Percentiles rank a stretch among this genome's conserved stretches.
These are phyloP conservation scores for Talaromyces ruber DNA, from an alignment of 495 filamentous ascomycete species.

Conservation along the genomic window DNA sequence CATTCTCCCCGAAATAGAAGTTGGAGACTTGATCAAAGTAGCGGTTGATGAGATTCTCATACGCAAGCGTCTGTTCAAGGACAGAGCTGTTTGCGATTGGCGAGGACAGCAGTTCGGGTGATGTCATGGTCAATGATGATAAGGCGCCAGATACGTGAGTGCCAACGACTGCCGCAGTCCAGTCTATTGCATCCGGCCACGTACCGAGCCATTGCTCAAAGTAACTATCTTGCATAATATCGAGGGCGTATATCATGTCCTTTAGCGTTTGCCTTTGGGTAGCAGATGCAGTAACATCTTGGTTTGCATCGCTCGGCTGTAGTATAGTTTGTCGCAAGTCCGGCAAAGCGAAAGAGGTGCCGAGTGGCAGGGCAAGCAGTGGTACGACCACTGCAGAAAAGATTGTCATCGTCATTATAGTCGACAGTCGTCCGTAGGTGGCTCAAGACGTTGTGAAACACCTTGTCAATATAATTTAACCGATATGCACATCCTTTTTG, in stretches of 20 bases:
- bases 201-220: conserved; percentile 71
- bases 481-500: neutral
- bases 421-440: neutral
- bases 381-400: neutral
- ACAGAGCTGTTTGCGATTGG: conserved; percentile 2
- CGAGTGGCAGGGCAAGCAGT: neutral
- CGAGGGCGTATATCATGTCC: conserved; percentile 50
- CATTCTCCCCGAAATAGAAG: conserved; percentile 84
- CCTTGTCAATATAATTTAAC: neutral
- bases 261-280: conserved; percentile 17
- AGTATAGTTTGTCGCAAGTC: neutral
- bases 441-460: neutral
- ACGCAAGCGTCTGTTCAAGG: conserved; percentile 29
- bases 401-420: neutral
- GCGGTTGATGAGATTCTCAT: conserved; percentile 70
- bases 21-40: conserved; percentile 68
- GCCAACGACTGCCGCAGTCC: conserved; percentile 83
- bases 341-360: neutral
- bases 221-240: conserved; percentile 68
- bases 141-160: conserved; percentile 70
- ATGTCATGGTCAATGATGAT: conserved; percentile 46
- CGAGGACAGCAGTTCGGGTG: conserved; percentile 13
- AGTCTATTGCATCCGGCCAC: conserved; percentile 86
- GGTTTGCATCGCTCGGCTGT: neutral
- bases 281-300: neutral